phyloP scores from a whole-genome alignment of 1,284 basidiomycete genomes.

The Cutaneotrichosporon cavernicola region DNA sequence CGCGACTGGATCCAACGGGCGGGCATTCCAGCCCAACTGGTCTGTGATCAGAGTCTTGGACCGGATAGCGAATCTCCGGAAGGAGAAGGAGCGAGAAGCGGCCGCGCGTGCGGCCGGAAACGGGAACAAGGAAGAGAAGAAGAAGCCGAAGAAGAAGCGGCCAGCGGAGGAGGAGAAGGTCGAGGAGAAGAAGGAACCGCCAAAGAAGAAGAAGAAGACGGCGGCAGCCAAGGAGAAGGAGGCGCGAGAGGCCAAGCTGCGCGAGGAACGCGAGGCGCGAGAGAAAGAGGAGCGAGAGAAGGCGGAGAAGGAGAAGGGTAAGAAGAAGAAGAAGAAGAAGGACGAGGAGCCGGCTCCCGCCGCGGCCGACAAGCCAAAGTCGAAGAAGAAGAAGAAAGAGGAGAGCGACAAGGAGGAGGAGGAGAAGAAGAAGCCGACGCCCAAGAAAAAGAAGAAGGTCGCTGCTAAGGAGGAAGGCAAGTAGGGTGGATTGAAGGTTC shows the following conservation, averaged over 20 bases:
- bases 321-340: conserved; percentile 14
- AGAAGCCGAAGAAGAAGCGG: conserved; percentile 22
- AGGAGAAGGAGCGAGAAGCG: conserved; percentile 23
- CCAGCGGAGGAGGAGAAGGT: conserved; percentile 17
- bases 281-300: conserved; percentile 15
- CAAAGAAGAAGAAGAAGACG: conserved; percentile 20
- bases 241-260: conserved; percentile 10
- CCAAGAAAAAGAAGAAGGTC: conserved; percentile 20
- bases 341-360: conserved; percentile 4
- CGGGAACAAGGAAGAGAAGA: conserved; percentile 21
- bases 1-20: conserved; percentile 33
- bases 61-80: conserved; percentile 24
- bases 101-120: conserved; percentile 19
- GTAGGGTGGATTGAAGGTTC: background rate
- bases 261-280: conserved; percentile 13
- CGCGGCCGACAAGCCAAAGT: conserved; percentile 10
- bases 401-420: conserved; percentile 13
- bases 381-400: conserved; percentile 14
- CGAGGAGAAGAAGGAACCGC: conserved; percentile 14
- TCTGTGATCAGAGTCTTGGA: conserved; percentile 41
- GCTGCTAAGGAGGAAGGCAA: conserved; percentile 7
- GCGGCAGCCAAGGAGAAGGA: conserved; percentile 11
- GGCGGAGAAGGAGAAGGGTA: conserved; percentile 7
- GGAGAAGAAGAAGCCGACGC: conserved; percentile 19
- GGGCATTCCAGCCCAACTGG: conserved; percentile 45